Evolutionary conservation across 164 flowering plant species (phyloP).

Genomic region (Berberis thunbergii): DNA sequence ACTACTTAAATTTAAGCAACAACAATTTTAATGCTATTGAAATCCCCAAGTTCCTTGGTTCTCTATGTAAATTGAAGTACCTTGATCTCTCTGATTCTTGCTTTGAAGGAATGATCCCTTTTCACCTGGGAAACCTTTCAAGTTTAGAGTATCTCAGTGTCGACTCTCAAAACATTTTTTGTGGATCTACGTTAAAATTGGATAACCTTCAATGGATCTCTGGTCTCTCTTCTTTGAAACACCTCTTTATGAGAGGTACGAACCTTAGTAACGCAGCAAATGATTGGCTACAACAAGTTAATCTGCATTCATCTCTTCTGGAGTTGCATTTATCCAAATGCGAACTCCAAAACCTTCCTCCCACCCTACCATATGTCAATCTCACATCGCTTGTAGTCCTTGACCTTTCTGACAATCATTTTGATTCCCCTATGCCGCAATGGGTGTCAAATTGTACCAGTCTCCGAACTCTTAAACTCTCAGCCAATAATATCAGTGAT

Average conservation of each 20-base stretch:
- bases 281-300: constrained; percentile 9
- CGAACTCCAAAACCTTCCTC: background rate
- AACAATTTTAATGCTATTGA: constrained; percentile 1
- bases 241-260: constrained; percentile 3
- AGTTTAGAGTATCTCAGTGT: background rate
- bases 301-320: constrained; percentile 4
- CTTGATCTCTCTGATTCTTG: constrained; percentile 4
- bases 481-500: too few species aligned
- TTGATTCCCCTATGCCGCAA: constrained; percentile 1
- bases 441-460: too few species aligned
- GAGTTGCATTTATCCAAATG: constrained; percentile 4
- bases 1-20: constrained; percentile 9
- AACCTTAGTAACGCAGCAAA: background rate
- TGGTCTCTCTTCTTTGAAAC: constrained; percentile 3
- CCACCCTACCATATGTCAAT: constrained; percentile 1
- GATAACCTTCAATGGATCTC: constrained; percentile 9
- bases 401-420: background rate
- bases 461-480: too few species aligned
- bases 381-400: constrained; percentile 13
- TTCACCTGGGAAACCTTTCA: constrained; percentile 14
- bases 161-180: background rate
- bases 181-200: background rate
- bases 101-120: constrained; percentile 9
- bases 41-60: constrained; percentile 10
- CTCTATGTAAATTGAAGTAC: too few species aligned